Conservation (phyloP, 2,329 filamentous ascomycete species). For the Colletotrichum sublineola region DNA sequence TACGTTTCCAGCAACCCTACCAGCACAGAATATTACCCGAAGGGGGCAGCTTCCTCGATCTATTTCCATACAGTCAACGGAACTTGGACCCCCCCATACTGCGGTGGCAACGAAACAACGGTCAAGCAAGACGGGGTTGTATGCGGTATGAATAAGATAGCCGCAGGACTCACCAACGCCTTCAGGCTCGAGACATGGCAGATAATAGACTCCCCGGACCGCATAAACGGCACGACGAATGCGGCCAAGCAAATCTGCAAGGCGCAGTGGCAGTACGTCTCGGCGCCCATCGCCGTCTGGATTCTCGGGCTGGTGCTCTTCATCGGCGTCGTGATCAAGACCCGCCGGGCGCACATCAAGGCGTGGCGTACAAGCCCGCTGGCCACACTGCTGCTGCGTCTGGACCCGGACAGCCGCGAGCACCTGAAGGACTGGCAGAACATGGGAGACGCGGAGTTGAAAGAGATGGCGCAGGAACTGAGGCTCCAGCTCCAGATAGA, state of each 20-base stretch:
- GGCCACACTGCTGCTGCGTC: slow-evolving; percentile 31
- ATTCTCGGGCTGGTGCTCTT: slow-evolving; percentile 23
- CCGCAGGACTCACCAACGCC: slow-evolving; percentile 27
- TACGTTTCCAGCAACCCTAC: not conserved
- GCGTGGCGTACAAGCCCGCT: slow-evolving; percentile 34
- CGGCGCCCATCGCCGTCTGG: slow-evolving; percentile 26
- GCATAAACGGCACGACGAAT: not conserved
- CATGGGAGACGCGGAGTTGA: slow-evolving; percentile 25
- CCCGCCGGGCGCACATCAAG: slow-evolving; percentile 25
- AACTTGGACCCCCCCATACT: not conserved
- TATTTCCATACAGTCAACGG: not conserved
- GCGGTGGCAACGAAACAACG: not conserved
- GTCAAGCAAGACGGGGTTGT: not conserved
- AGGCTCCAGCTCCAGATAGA: not conserved
- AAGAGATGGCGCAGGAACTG: not conserved
- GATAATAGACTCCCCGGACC: not conserved
- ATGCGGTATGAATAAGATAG: slow-evolving; percentile 23
- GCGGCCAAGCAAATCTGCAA: not conserved
- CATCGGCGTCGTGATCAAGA: slow-evolving; percentile 31
- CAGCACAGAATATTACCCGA: not conserved
- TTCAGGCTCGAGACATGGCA: slow-evolving; percentile 26
- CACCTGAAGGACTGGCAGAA: slow-evolving; percentile 30
- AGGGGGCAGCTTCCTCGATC: not conserved
- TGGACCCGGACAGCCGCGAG: slow-evolving; percentile 18
- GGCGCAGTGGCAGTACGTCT: slow-evolving; percentile 12